Conservation (phyloP, 192 early-diverging fungal species). For the Phlyctochytrium bullatum region DNA sequence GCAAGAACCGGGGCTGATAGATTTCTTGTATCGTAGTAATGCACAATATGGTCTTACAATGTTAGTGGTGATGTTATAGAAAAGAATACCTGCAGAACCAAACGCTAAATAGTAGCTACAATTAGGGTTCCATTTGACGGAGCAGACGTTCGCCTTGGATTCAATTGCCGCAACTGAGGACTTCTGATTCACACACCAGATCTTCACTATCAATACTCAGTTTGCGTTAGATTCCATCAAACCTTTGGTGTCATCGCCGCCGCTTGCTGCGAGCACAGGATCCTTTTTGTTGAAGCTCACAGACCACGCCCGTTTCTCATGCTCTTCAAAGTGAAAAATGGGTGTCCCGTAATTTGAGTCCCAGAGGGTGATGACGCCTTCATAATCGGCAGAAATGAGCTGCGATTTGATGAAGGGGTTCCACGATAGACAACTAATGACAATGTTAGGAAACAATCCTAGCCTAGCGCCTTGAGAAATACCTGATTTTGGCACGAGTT, state of each 20-base stretch:
- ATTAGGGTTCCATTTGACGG: constrained; percentile 87
- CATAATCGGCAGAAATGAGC: constrained; percentile 89
- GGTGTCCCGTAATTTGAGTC: constrained; percentile 69
- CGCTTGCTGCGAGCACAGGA: constrained; percentile 77
- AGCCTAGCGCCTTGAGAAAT: neutral
- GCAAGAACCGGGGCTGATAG: constrained; percentile 65
- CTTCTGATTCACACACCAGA: constrained; percentile 80
- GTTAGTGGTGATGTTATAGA: constrained; percentile 1
- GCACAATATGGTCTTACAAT: constrained; percentile 76
- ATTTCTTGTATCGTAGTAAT: constrained; percentile 87
- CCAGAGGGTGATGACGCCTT: constrained; percentile 87
- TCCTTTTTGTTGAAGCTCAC: constrained; percentile 80
- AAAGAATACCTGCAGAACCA: constrained; percentile 72
- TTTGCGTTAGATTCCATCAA: constrained; percentile 9
- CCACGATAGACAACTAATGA: constrained; percentile 80
- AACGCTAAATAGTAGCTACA: constrained; percentile 73
- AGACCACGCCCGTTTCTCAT: constrained; percentile 91
- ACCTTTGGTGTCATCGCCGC: constrained; percentile 87
- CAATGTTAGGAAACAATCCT: constrained; percentile 4
- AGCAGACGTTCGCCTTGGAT: constrained; percentile 86
- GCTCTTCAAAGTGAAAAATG: constrained; percentile 74
- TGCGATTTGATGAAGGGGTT: constrained; percentile 84
- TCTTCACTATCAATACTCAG: constrained; percentile 62
- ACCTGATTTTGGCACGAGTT: constrained; percentile 85
- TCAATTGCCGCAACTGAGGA: constrained; percentile 78